phyloP scores from a whole-genome alignment of 768 basidiomycete genomes.

The Pleurotus platypus region DNA sequence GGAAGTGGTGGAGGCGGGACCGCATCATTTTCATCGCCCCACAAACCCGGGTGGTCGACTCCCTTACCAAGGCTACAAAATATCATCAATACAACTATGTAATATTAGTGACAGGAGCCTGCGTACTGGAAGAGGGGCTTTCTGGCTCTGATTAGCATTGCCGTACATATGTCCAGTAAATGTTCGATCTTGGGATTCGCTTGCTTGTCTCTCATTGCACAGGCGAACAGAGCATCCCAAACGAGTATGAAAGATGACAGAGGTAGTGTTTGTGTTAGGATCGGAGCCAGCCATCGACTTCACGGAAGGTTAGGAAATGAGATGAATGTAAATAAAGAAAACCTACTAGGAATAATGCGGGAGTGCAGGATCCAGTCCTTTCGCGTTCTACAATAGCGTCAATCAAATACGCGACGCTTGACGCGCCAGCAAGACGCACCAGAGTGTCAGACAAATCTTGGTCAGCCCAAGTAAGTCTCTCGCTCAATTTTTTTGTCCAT shows the following conservation, averaged over 20 bases:
- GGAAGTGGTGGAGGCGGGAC: slow-evolving; percentile 39
- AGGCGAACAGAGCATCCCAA: slow-evolving; percentile 74
- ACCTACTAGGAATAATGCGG: slow-evolving; percentile 83
- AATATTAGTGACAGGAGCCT: neutral
- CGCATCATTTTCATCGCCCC: slow-evolving; percentile 42
- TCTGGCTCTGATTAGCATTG: slow-evolving; percentile 62
- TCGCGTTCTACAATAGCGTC: slow-evolving; percentile 39
- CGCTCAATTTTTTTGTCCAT: slow-evolving; percentile 64
- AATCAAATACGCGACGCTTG: slow-evolving; percentile 3
- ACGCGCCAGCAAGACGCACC: slow-evolving; percentile 33
- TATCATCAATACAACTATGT: slow-evolving; percentile 1
- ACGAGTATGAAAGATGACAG: slow-evolving; percentile 51
- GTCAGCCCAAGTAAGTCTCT: slow-evolving; percentile 61
- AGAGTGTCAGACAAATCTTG: slow-evolving; percentile 54
- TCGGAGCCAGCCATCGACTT: slow-evolving; percentile 73
- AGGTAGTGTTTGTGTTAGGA: slow-evolving; percentile 73
- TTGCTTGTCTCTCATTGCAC: slow-evolving; percentile 51
- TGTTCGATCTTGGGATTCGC: slow-evolving; percentile 60
- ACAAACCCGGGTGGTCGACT: slow-evolving; percentile 43
- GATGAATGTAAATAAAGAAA: neutral
- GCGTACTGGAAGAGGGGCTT: slow-evolving; percentile 52
- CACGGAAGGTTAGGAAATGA: neutral
- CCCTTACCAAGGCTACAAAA: slow-evolving; percentile 48
- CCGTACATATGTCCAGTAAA: slow-evolving; percentile 66
- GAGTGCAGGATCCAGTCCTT: slow-evolving; percentile 64